phyloP scores from a whole-genome alignment of 805 yeast species.

The Pichia paraexigua region DNA sequence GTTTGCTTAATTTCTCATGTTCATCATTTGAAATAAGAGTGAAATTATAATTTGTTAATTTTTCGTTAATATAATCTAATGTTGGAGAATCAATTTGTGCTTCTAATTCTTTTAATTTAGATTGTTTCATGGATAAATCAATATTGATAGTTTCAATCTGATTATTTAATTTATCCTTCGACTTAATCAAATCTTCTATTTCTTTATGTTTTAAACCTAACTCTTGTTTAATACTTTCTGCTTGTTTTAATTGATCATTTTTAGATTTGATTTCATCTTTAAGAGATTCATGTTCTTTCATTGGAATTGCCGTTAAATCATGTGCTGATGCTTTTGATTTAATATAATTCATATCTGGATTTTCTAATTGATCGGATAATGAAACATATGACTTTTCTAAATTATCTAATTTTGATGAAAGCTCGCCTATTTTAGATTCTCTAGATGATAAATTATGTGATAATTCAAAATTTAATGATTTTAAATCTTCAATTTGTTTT shows the following conservation, averaged over 20 bases:
- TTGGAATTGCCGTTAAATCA: conserved; percentile 23
- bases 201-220: conserved; percentile 4
- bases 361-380: conserved; percentile 9
- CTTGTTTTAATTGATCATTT: not conserved
- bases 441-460: not conserved
- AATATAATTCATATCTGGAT: conserved; percentile 29
- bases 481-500: not conserved
- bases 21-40: conserved; percentile 18
- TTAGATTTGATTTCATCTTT: conserved; percentile 5
- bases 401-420: not conserved
- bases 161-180: not conserved
- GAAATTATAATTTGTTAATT: conserved; percentile 27
- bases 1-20: conserved; percentile 6
- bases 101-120: conserved; percentile 1
- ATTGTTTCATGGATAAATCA: conserved; percentile 1
- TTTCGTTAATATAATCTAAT: conserved; percentile 2
- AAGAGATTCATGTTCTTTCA: conserved; percentile 14
- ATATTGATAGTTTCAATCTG: not conserved
- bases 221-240: not conserved
- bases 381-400: not conserved
- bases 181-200: conserved; percentile 1
- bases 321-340: conserved; percentile 22
- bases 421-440: not conserved
- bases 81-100: conserved; percentile 6
- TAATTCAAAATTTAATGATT: not conserved